These are phyloP conservation scores for Coelastrella sp. DNA, from an alignment of 139 green algal genomes.

Conservation along the genomic window DNA sequence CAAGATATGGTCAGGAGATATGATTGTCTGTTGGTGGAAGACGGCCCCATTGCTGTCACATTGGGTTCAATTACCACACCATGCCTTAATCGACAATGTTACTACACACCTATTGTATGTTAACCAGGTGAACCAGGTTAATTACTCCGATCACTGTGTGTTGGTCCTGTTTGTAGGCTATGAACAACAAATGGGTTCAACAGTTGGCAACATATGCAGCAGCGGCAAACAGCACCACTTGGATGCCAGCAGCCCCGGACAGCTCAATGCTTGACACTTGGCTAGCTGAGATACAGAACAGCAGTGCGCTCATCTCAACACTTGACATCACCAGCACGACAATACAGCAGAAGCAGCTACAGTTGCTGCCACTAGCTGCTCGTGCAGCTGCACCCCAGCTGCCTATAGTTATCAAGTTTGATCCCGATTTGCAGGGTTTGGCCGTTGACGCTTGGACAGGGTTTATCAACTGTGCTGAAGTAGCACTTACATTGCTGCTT, in stretches of 20 bases:
- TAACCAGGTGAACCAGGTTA: too few relatives aligned
- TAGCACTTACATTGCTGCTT: not conserved
- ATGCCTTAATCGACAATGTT: too few relatives aligned
- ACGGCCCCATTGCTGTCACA: too few relatives aligned
- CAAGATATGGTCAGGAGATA: too few relatives aligned
- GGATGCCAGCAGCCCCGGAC: not conserved
- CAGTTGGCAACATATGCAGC: not conserved
- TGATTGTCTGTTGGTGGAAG: too few relatives aligned
- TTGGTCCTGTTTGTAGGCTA: not conserved
- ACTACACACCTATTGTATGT: too few relatives aligned
- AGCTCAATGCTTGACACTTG: not conserved
- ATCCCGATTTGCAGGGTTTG: not conserved
- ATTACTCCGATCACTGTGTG: too few relatives aligned
- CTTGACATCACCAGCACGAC: not conserved
- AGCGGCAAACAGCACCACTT: not conserved
- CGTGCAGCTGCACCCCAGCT: slow-evolving; percentile 10
- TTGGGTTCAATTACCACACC: too few relatives aligned
- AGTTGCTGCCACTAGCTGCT: not conserved
- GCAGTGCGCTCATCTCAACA: not conserved
- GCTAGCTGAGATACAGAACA: slow-evolving; percentile 21
- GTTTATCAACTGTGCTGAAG: not conserved
- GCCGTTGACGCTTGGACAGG: not conserved
- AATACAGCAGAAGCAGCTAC: slow-evolving; percentile 9
- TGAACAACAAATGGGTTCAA: not conserved
- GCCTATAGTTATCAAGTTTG: not conserved